phyloP scores from a whole-genome alignment of 2,329 filamentous ascomycete genomes.

The Sporothrix inflata region DNA sequence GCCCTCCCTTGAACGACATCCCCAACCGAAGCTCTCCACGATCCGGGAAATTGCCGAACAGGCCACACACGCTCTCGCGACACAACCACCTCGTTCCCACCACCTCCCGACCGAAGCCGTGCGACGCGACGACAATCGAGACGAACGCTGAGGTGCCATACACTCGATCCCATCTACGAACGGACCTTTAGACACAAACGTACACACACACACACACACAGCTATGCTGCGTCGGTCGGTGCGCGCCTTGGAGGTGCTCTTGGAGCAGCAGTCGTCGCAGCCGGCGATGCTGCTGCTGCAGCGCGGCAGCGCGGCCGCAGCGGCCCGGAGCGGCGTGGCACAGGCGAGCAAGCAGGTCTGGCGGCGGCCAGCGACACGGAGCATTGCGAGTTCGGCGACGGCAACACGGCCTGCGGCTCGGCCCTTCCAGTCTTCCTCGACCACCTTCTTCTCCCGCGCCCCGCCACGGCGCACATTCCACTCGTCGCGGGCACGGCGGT shows the following conservation, averaged over 20 bases:
- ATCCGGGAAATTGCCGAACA: not conserved
- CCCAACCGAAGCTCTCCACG: not conserved
- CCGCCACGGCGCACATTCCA: slow-evolving; percentile 39
- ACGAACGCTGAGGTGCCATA: not conserved
- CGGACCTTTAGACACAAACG: no score
- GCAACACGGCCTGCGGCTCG: not conserved
- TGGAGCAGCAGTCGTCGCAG: slow-evolving; percentile 23
- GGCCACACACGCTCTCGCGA: not conserved
- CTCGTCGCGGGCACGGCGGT: slow-evolving; percentile 37
- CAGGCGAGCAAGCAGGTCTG: not conserved
- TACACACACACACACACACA: no score
- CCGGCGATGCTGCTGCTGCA: slow-evolving; percentile 20
- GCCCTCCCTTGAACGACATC: not conserved
- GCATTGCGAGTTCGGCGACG: not conserved
- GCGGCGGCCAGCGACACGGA: not conserved
- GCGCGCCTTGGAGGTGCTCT: slow-evolving; percentile 25
- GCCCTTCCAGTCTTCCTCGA: not conserved
- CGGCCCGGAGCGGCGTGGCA: not conserved
- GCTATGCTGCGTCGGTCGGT: slow-evolving; percentile 28
- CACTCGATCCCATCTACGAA: no score
- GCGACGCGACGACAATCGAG: not conserved
- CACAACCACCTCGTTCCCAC: not conserved
- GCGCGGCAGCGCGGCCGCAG: not conserved
- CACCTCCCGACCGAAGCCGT: not conserved
- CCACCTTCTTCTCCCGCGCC: slow-evolving; percentile 7